Base-by-base conservation (phyloP, 192 early-diverging fungal genomes). In the Umbelopsis isabellina region DNA sequence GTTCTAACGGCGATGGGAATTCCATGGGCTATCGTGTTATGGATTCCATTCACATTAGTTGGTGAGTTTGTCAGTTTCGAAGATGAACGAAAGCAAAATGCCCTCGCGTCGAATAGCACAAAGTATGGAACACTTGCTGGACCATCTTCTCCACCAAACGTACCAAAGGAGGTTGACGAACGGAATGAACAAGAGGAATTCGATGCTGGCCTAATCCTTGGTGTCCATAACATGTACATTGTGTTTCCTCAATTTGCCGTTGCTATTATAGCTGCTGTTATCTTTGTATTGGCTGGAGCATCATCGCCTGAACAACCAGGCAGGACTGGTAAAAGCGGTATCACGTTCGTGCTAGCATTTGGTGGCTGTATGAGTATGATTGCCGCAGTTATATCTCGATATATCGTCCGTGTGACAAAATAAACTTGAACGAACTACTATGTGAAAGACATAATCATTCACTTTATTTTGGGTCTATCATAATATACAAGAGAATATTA, bases 181-280 rank as follows among this genome's bases (percentile, higher is more conserved):
- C 49, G 75, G 21, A 27, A 53, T 10, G 49, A 72, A 3, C 51
- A 74, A 30, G 78, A 79, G 12, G 78, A 80, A 9, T 80, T 80
- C 50, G 79, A 80, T 44, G 86, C 91, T 0, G 92, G 92, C 22
- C 85, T 94, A 49, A 87, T 96, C 12, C 81, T 97, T 46, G 97
- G 96, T 2, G 93, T 98, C 23, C 95, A 97, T 80, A 99, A 99
- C 75, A 91, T 98, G 74, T 97, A 94, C 75, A 91, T 97, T 64
- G 94, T 95, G 5, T 72, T 96, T 49, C 97, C 97, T 12, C 97
- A 99, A 78, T 95, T 99, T 75, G 78, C 90, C 3, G 89, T 90
- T n/a, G 92, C 93, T 11, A 75, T 95, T 48, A 78, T 94, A 22
- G 89, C 89, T 70, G 87, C 79, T 10, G 4, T 75, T 21, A 75